Evolutionary conservation across 148 eudicot genomes (phyloP).

Genomic region (Polygonum aviculare): DNA sequence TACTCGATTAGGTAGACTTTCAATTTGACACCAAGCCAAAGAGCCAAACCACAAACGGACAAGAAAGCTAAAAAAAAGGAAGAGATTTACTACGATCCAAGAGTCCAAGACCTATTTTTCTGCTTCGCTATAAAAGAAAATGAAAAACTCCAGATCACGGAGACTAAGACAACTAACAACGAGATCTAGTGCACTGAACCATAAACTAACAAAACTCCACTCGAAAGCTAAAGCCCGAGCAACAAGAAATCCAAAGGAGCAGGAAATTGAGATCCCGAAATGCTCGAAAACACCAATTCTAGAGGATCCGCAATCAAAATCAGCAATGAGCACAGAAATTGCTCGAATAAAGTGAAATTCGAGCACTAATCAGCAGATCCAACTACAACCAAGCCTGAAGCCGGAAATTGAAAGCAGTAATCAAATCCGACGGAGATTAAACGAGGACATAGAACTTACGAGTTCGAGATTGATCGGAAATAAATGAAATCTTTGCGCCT

Average conservation of each 20-base stretch:
- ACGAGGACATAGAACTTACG: not conserved
- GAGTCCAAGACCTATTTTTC: not conserved
- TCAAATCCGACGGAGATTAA: not conserved
- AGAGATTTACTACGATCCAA: slow-evolving; percentile 2
- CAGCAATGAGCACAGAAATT: not conserved
- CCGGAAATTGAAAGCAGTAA: not conserved
- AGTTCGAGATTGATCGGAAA: not conserved
- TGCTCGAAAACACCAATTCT: not conserved
- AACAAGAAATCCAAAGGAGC: not conserved
- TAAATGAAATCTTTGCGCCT: not conserved
- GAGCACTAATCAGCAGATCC: not conserved
- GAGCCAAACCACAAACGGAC: not conserved
- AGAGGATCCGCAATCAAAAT: slow-evolving; percentile 1
- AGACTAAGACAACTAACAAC: not conserved
- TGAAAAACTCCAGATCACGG: not conserved
- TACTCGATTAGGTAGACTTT: not conserved
- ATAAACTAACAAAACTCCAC: not conserved
- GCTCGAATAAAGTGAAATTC: not conserved
- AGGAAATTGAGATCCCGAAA: slow-evolving; percentile 1
- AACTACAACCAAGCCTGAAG: not conserved
- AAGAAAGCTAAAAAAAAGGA: not conserved
- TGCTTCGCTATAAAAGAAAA: not conserved
- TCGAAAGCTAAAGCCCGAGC: not conserved
- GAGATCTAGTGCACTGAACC: not conserved
- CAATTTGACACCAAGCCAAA: not conserved